phyloP scores from a whole-genome alignment of 345 rosid species.

The Eucalyptus regnans region DNA sequence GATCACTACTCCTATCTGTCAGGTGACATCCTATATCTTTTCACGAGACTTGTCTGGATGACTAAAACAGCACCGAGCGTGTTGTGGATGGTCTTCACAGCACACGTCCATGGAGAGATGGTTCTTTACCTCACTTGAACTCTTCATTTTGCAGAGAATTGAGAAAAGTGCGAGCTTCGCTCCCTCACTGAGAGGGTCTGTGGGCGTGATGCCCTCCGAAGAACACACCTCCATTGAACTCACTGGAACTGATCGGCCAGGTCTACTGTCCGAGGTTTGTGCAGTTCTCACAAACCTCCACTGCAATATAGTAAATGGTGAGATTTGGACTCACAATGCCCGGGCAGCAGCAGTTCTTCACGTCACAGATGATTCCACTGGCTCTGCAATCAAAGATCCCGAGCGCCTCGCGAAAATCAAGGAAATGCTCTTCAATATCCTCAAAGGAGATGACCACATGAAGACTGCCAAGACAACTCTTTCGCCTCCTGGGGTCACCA shows the following conservation, averaged over 20 bases:
- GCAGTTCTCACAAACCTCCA: conserved; percentile 34
- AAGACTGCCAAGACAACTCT: conserved; percentile 9
- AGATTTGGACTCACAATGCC: conserved; percentile 43
- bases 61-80: neutral
- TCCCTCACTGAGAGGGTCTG: conserved; percentile 17
- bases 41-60: neutral
- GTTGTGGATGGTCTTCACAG: neutral
- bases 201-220: conserved; percentile 14
- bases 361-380: conserved; percentile 20
- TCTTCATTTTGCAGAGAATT: conserved; percentile 15
- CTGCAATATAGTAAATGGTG: conserved; percentile 32
- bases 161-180: conserved; percentile 12
- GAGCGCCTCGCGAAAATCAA: conserved; percentile 14
- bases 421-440: conserved; percentile 19
- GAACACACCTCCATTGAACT: conserved; percentile 30
- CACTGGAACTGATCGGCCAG: conserved; percentile 35
- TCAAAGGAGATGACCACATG: conserved; percentile 3
- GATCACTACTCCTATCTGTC: neutral
- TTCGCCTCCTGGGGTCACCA: conserved; percentile 10
- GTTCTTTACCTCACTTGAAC: neutral
- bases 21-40: neutral
- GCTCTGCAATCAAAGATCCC: conserved; percentile 21
- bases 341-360: conserved; percentile 32
- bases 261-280: conserved; percentile 35
- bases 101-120: neutral